Evolutionary conservation across 768 basidiomycete species (phyloP), one percentile per base, ranked within the genome.

Genomic region (Steccherinum ochraceum): DNA sequence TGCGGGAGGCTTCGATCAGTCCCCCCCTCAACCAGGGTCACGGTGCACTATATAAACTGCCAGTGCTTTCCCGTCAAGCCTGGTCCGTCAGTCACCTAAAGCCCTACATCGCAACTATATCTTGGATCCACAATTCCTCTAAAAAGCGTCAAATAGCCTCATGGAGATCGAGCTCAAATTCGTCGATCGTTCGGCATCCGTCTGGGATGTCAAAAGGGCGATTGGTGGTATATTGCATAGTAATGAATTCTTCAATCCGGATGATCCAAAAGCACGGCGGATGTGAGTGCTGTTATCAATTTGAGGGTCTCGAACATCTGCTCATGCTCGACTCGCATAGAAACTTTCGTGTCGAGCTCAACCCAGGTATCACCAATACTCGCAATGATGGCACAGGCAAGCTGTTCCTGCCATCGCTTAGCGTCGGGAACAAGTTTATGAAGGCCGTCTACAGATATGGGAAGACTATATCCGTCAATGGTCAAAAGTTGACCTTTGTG

Each of bases 321-420:
- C n/a, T 43, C 24, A 43, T 12, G n/a, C n/a, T n/a, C n/a, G n/a
- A n/a, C n/a, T n/a, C n/a, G 12, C 40, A 10, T 70, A 63, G 85
- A 27, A 89, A 90, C 54, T 90, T 89, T 65, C 56, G 67, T 40
- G 76, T 90, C 48, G 59, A 46, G 16, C 68, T 89, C n/a, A 75
- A 80, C 46, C 59, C 66, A 48, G 74, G 73, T 53, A 66, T 66
- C 0, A 72, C 72, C 7, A 79, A 79, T 3, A 70, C 79, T 13
- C 68, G 76, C 10, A 86, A 89, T 61, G 69, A 79, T 56, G 83
- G 85, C 1, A 68, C 61, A 1, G 78, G 76, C 4, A 57, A 48
- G 12, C 57, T 77, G 19, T 62, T 59, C 16, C 56, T 67, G 1
- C 60, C 65, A 56, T 49, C 47, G n/a, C 40, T 47, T 13, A 52